Evolutionary conservation across 1,139 yeast species (phyloP), one percentile per base, ranked within the genome.

Genomic region (Nakaseomyces uthaithaninus): DNA sequence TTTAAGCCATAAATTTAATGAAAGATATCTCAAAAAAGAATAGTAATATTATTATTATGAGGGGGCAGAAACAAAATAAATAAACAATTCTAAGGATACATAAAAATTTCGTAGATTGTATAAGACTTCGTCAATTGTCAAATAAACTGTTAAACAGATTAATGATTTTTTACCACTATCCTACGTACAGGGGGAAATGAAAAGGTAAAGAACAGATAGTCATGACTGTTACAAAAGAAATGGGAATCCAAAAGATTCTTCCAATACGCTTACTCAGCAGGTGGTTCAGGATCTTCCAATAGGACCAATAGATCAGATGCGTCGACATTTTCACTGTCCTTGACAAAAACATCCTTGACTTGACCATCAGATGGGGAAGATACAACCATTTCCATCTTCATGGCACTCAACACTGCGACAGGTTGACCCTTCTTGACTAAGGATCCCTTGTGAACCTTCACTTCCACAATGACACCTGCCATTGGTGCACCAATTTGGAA

Each of bases 321-420:
- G 56, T 87, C 97, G 36, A 93, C 97, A 38, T 93, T 81, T 59
- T 91, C 98, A 53, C 95, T 95, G 57, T 85, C 94, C 63, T 80
- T 80, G 50, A 87, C 82, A 43, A 72, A 62, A 27, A 91, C 72
- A 23, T 81, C 83, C 41, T 82, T 80, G 46, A 93, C 78, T 60
- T 74, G 76, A 62, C 98, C 99, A 45, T 81, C 72, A 47, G 77
- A 80, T 41, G 94, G 95, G 9, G 99, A 91, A 62, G 89, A 76
- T 53, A 91, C 89, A 41, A 91, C 94, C 97, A 91, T 91, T 71
- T 91, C 99, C 98, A 93, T 93, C 77, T 93, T 93, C 99, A 91
- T 93, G 51, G 99, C 98, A 60, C 93, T 80, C 59, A 91, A 73
- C 22, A 91, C 95, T 43, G 94, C 94, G 54, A 91, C 66, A 31